Conservation (phyloP, 1,284 basidiomycete genomes). For the Puccinia triticina region DNA sequence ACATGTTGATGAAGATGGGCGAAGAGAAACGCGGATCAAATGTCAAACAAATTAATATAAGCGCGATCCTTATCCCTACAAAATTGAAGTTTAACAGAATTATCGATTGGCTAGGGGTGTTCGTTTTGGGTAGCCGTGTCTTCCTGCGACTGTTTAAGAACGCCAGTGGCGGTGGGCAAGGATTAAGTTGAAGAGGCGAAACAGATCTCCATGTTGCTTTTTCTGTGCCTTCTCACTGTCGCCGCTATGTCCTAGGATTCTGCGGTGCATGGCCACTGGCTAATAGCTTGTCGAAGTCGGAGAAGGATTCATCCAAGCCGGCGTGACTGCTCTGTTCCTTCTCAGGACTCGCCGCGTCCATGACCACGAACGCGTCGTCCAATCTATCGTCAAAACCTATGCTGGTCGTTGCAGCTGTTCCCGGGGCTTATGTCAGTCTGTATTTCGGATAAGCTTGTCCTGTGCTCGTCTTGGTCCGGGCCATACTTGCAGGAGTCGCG, state of each 20-base stretch:
- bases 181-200: slow-evolving; percentile 6
- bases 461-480: background rate
- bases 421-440: background rate
- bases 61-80: slow-evolving; percentile 40
- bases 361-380: slow-evolving; percentile 34
- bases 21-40: background rate
- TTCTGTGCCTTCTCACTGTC: background rate
- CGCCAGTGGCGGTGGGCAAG: background rate
- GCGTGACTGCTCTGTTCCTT: slow-evolving; percentile 4
- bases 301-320: slow-evolving; percentile 48
- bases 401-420: background rate
- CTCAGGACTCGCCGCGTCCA: background rate
- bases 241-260: background rate
- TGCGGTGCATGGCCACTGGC: background rate
- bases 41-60: slow-evolving; percentile 39
- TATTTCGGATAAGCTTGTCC: background rate
- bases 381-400: slow-evolving; percentile 23
- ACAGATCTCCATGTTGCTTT: slow-evolving; percentile 20
- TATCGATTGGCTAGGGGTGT: slow-evolving; percentile 27
- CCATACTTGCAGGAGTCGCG: slow-evolving; percentile 35
- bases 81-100: slow-evolving; percentile 36
- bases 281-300: slow-evolving; percentile 28
- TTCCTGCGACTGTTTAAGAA: too few species aligned
- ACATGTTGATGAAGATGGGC: too few species aligned
- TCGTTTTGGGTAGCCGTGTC: background rate